Percentiles rank a stretch among this genome's conserved stretches.
These are phyloP conservation scores for Oidiodendron maius DNA, from an alignment of 495 filamentous ascomycete species.

Conservation along the genomic window DNA sequence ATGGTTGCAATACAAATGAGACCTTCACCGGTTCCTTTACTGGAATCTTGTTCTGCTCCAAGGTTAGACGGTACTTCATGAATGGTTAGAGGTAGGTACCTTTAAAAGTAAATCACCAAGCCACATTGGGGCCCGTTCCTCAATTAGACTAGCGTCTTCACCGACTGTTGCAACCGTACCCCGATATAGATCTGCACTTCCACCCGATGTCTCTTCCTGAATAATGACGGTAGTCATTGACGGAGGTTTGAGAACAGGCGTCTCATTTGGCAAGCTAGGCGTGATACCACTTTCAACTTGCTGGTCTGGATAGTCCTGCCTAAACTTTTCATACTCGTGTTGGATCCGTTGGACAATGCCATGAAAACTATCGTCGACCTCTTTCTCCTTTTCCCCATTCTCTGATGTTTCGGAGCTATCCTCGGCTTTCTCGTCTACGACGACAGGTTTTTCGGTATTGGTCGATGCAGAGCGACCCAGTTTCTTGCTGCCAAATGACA, in stretches of 20 bases:
- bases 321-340: constrained; percentile 58
- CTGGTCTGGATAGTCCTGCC: constrained; percentile 38
- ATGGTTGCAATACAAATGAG: constrained; percentile 84
- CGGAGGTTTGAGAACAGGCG: constrained; percentile 77
- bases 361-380: constrained; percentile 74
- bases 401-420: constrained; percentile 49
- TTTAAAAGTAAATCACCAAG: constrained; percentile 82
- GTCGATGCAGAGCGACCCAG: constrained; percentile 67
- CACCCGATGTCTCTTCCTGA: constrained; percentile 89
- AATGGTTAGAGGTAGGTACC: constrained; percentile 32
- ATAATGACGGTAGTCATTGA: constrained; percentile 79
- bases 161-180: constrained; percentile 77
- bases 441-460: constrained; percentile 58
- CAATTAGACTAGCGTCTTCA: constrained; percentile 73
- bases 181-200: constrained; percentile 85
- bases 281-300: constrained; percentile 62
- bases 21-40: constrained; percentile 91
- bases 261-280: constrained; percentile 77
- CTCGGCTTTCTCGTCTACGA: constrained; percentile 56
- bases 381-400: constrained; percentile 65
- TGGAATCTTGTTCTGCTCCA: constrained; percentile 67
- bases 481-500: constrained; percentile 76
- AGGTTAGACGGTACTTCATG: constrained; percentile 19
- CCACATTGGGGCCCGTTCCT: constrained; percentile 83
- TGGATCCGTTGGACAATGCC: constrained; percentile 76